phyloP scores from a whole-genome alignment of 768 basidiomycete genomes.

The Mycena alexandri region DNA sequence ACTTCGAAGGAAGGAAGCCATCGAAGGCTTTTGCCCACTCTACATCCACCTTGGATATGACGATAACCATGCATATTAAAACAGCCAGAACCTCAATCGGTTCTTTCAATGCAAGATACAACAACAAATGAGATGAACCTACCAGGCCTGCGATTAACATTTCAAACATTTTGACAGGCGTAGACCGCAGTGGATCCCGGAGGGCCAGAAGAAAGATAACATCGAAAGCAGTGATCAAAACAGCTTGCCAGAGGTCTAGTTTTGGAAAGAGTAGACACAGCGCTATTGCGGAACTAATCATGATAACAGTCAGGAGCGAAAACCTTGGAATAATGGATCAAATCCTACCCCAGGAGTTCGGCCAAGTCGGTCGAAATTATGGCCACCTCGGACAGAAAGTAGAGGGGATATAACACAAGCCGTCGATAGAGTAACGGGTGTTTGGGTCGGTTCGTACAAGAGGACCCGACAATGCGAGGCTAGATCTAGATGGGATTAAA shows the following conservation, averaged over 20 bases:
- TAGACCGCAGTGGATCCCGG: constrained; percentile 75
- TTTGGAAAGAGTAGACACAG: constrained; percentile 79
- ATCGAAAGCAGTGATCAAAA: constrained; percentile 76
- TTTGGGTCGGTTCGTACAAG: constrained; percentile 72
- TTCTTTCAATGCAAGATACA: background rate
- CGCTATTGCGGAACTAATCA: constrained; percentile 77
- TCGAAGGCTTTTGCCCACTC: constrained; percentile 80
- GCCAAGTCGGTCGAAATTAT: constrained; percentile 86
- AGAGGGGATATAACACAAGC: constrained; percentile 74
- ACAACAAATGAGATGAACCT: constrained; percentile 12
- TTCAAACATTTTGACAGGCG: constrained; percentile 79
- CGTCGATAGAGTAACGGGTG: constrained; percentile 69
- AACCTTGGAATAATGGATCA: background rate
- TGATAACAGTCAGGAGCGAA: background rate
- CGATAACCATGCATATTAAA: constrained; percentile 81
- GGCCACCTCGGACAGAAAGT: constrained; percentile 73
- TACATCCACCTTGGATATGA: constrained; percentile 79
- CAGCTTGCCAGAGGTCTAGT: constrained; percentile 77
- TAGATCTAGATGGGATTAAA: constrained; percentile 51
- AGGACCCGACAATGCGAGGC: constrained; percentile 72
- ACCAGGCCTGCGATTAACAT: constrained; percentile 73
- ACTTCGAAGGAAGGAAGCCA: constrained; percentile 82
- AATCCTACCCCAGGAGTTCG: constrained; percentile 71
- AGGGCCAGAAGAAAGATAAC: constrained; percentile 79
- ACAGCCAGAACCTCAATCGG: constrained; percentile 73